phyloP scores from a whole-genome alignment of 352 stramenopile genomes.

The Thraustochytrium sp. region DNA sequence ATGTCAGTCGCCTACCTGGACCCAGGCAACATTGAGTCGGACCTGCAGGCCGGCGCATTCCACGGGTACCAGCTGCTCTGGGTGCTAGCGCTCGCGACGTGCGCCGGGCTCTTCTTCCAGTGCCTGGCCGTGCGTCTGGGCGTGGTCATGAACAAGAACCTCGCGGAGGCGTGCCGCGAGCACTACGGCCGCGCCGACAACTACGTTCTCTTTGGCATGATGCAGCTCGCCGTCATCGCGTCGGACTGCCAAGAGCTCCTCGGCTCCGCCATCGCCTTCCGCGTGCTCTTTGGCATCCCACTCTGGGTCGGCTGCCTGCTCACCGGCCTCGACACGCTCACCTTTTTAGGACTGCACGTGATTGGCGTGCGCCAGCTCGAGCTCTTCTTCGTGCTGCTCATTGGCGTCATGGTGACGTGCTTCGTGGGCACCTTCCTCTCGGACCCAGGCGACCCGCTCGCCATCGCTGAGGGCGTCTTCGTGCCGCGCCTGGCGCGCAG shows the following conservation, averaged over 20 bases:
- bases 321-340: constrained; percentile 78
- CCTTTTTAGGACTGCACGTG: constrained; percentile 82
- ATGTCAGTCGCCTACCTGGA: constrained; percentile 92
- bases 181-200: constrained; percentile 69
- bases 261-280: constrained; percentile 79
- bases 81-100: constrained; percentile 75
- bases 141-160: constrained; percentile 79
- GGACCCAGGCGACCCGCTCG: constrained; percentile 62
- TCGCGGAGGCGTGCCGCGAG: constrained; percentile 75
- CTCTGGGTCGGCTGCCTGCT: constrained; percentile 78
- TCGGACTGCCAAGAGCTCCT: constrained; percentile 85
- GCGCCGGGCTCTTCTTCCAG: constrained; percentile 86
- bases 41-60: constrained; percentile 85
- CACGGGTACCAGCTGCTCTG: constrained; percentile 75
- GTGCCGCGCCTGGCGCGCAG: constrained; percentile 63
- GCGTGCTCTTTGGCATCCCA: constrained; percentile 77
- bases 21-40: constrained; percentile 88
- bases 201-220: constrained; percentile 80
- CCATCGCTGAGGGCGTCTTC: constrained; percentile 71
- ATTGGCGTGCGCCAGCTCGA: constrained; percentile 87
- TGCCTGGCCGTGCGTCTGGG: constrained; percentile 80
- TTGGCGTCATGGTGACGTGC: constrained; percentile 84
- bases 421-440: constrained; percentile 82
- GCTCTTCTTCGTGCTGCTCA: constrained; percentile 80
- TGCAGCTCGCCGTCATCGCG: constrained; percentile 81